Evolutionary conservation across 2,329 filamentous ascomycete species (phyloP).

Genomic region (Fusarium praegraminearum): DNA sequence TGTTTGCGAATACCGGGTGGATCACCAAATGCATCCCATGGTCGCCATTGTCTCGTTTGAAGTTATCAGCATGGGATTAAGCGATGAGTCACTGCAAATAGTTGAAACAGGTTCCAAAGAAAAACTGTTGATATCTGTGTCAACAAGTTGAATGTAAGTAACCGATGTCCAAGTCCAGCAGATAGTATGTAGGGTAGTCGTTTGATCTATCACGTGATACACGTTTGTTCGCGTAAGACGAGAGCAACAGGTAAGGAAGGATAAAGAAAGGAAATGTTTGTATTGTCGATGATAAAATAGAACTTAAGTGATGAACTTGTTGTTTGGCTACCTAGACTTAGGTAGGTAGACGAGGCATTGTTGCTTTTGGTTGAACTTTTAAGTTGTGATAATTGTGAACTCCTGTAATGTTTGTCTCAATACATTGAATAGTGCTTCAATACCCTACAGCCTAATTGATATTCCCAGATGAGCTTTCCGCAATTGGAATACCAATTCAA

Average conservation of each 20-base stretch:
- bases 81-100: neutral
- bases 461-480: rapidly evolving
- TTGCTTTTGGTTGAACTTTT: neutral
- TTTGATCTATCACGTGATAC: neutral
- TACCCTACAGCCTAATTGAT: neutral
- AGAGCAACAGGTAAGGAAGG: neutral
- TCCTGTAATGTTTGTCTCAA: neutral
- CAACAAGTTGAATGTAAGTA: neutral
- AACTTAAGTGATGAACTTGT: too few species aligned
- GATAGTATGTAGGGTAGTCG: neutral
- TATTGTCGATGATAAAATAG: neutral
- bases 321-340: neutral
- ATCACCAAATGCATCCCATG: neutral
- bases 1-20: too few species aligned
- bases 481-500: neutral
- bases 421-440: neutral
- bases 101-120: neutral
- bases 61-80: neutral
- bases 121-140: neutral
- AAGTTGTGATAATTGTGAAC: too few species aligned
- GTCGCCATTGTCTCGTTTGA: neutral
- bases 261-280: neutral
- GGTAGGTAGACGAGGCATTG: neutral
- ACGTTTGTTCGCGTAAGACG: too few species aligned
- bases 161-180: neutral